Conservation (phyloP, 2,329 filamentous ascomycete species). For the Scedosporium dehoogii region DNA sequence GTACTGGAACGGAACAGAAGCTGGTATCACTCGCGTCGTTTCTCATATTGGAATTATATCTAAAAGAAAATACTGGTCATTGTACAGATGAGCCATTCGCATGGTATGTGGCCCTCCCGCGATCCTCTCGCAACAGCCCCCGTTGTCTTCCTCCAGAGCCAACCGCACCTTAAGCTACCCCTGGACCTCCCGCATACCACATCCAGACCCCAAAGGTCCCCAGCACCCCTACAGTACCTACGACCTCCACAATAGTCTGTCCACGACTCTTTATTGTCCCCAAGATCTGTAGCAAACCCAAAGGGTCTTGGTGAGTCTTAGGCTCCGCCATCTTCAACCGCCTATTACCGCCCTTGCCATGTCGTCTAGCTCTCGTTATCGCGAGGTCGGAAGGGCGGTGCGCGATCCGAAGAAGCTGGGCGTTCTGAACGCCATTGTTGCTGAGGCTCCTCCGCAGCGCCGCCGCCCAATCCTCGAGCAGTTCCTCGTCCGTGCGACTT, state of each 20-base stretch:
- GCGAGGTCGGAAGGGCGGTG: neutral
- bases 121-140: neutral
- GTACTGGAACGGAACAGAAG: too few species aligned
- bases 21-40: neutral
- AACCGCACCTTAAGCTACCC: neutral
- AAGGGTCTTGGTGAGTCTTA: constrained; percentile 2
- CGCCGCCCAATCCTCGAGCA: constrained; percentile 3
- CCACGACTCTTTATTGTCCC: neutral
- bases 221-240: constrained; percentile 3
- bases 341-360: neutral
- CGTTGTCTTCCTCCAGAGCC: neutral
- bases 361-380: neutral
- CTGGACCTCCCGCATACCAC: constrained; percentile 1
- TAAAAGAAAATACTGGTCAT: neutral
- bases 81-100: neutral
- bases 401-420: neutral
- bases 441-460: constrained; percentile 3
- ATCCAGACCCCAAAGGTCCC: constrained; percentile 5
- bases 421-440: neutral
- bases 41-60: neutral
- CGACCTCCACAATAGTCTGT: neutral
- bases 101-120: neutral
- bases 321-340: neutral
- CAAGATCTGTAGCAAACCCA: constrained; percentile 1
- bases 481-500: neutral